A percentile compares a stretch with the other conserved stretches of the same genome.
phyloP scores from a whole-genome alignment of 106 monocot genomes.

The Triglochin maritima region DNA sequence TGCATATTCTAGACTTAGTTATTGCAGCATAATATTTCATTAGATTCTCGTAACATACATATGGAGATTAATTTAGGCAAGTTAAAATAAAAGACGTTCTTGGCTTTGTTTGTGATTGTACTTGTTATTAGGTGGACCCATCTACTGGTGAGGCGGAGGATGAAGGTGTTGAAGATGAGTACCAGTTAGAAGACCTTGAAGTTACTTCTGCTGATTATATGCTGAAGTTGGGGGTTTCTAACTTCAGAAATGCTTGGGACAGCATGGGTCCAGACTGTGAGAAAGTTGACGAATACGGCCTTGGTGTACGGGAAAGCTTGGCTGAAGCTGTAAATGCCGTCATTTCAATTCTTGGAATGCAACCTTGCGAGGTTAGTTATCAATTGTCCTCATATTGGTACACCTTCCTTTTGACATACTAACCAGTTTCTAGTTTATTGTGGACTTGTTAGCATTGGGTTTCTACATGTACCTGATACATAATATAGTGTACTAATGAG shows the following conservation, averaged over 20 bases:
- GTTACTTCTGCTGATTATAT: conserved; percentile 71
- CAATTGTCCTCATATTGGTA: background rate
- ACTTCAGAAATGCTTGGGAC: conserved; percentile 94
- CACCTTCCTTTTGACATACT: background rate
- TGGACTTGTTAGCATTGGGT: background rate
- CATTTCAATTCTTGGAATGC: conserved; percentile 78
- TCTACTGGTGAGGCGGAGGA: conserved; percentile 71
- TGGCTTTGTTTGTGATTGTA: background rate
- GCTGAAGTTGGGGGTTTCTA: conserved; percentile 55
- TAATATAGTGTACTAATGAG: too few relatives aligned
- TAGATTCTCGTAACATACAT: too few relatives aligned
- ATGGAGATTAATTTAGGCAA: background rate
- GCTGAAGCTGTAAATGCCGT: conserved; percentile 76
- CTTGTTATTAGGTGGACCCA: conserved; percentile 58
- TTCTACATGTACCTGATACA: too few relatives aligned
- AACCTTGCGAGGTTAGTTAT: conserved; percentile 70
- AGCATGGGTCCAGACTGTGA: conserved; percentile 63
- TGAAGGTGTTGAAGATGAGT: conserved; percentile 90
- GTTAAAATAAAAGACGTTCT: background rate
- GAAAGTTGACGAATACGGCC: conserved; percentile 72
- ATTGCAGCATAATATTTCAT: too few relatives aligned
- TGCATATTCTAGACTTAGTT: too few relatives aligned
- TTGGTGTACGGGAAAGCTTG: conserved; percentile 68
- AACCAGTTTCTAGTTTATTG: too few relatives aligned
- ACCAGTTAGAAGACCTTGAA: conserved; percentile 87